These are phyloP conservation scores for Inonotus hispidus DNA, from an alignment of 1,284 basidiomycete genomes.

Conservation along the genomic window DNA sequence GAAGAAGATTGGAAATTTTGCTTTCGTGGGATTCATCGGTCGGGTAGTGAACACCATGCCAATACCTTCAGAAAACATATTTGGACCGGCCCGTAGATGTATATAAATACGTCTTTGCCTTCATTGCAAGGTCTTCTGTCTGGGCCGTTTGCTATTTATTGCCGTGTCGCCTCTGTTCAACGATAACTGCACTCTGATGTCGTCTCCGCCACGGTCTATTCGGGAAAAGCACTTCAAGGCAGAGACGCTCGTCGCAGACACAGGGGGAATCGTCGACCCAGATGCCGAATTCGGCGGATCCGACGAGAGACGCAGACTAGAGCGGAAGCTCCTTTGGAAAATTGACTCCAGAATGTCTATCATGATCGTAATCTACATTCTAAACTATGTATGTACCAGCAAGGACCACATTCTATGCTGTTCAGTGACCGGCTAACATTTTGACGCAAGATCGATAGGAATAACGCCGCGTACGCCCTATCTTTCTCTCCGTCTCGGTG, in stretches of 20 bases:
- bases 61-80: neutral
- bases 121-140: neutral
- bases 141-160: neutral
- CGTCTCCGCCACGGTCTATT: neutral
- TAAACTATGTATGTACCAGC: conserved; percentile 42
- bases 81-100: neutral
- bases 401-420: conserved; percentile 45
- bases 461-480: conserved; percentile 50
- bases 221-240: conserved; percentile 1
- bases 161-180: neutral
- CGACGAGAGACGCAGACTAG: conserved; percentile 37
- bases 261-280: conserved; percentile 19
- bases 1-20: neutral
- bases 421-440: conserved; percentile 28
- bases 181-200: neutral
- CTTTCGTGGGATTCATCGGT: neutral
- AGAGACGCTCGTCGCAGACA: neutral
- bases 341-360: conserved; percentile 45
- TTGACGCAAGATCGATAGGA: conserved; percentile 51
- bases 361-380: conserved; percentile 48
- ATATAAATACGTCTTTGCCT: neutral
- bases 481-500: neutral
- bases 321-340: conserved; percentile 44
- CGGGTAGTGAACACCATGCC: neutral
- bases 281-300: conserved; percentile 40